phyloP scores from a whole-genome alignment of 2,329 filamentous ascomycete genomes.

The Sphaerulina musiva region DNA sequence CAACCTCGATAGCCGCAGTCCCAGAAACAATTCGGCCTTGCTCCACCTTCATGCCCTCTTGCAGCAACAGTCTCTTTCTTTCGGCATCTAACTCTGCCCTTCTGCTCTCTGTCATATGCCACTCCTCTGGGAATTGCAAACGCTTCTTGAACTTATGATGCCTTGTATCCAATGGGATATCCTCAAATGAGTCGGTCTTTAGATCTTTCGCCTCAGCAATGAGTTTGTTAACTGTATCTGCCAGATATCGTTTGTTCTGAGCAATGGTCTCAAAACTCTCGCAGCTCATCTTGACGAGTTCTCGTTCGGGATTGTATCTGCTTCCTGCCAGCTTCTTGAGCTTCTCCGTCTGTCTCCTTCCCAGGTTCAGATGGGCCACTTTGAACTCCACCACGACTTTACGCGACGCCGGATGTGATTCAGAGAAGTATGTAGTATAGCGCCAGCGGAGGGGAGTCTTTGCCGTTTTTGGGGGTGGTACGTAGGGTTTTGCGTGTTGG shows the following conservation, averaged over 20 bases:
- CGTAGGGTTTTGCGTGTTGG: slow-evolving; percentile 77
- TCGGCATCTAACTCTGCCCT: slow-evolving; percentile 57
- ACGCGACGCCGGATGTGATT: slow-evolving; percentile 79
- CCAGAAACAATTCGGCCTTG: slow-evolving; percentile 39
- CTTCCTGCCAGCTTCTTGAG: slow-evolving; percentile 79
- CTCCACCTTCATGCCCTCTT: slow-evolving; percentile 51
- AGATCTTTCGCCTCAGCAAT: slow-evolving; percentile 67
- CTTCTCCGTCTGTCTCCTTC: slow-evolving; percentile 59
- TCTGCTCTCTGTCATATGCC: slow-evolving; percentile 70
- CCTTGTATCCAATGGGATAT: slow-evolving; percentile 81
- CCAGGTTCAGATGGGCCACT: slow-evolving; percentile 56
- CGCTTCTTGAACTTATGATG: slow-evolving; percentile 67
- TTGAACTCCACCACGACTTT: slow-evolving; percentile 92
- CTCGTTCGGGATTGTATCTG: slow-evolving; percentile 78
- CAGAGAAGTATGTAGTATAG: slow-evolving; percentile 94
- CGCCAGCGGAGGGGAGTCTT: slow-evolving; percentile 71
- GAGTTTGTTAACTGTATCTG: slow-evolving; percentile 67
- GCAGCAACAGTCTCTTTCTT: slow-evolving; percentile 47
- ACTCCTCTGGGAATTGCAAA: slow-evolving; percentile 70
- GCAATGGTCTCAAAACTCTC: slow-evolving; percentile 77
- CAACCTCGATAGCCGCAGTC: slow-evolving; percentile 26
- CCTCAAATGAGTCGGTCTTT: slow-evolving; percentile 70
- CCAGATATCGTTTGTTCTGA: slow-evolving; percentile 94
- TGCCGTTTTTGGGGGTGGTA: slow-evolving; percentile 53
- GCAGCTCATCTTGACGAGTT: slow-evolving; percentile 81